Evolutionary conservation across 805 yeast genomes (phyloP).

Genomic region (Metschnikowia cerradonensis): DNA sequence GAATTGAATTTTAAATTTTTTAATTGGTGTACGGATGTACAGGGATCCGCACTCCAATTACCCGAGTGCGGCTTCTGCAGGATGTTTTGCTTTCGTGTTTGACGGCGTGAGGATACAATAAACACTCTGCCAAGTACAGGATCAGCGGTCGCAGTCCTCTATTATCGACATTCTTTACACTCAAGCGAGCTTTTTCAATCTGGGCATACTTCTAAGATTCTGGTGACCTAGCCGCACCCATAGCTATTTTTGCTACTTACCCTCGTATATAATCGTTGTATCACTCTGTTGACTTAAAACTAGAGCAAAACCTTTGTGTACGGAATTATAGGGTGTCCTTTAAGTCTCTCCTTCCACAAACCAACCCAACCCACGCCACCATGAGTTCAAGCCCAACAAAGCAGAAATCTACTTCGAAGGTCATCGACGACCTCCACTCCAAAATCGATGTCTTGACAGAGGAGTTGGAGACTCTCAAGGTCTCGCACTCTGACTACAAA

Average conservation of each 20-base stretch:
- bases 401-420: constrained; percentile 25
- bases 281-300: constrained; percentile 6
- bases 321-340: neutral
- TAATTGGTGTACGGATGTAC: neutral
- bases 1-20: neutral
- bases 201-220: constrained; percentile 2
- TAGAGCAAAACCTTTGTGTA: constrained; percentile 5
- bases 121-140: constrained; percentile 2
- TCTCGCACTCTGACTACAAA: constrained; percentile 44
- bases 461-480: constrained; percentile 40
- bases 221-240: neutral
- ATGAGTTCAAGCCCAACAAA: constrained; percentile 22
- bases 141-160: constrained; percentile 1
- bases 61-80: neutral
- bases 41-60: neutral
- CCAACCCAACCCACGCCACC: neutral
- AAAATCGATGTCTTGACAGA: constrained; percentile 41
- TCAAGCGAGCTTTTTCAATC: constrained; percentile 1
- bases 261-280: neutral
- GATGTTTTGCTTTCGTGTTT: neutral
- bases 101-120: neutral
- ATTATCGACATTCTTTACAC: neutral
- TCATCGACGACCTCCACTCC: constrained; percentile 53
- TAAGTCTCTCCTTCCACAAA: neutral
- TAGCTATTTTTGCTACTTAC: neutral